Evolutionary conservation across 192 early-diverging fungal genomes (phyloP).

Genomic region (Coemansia sp.): DNA sequence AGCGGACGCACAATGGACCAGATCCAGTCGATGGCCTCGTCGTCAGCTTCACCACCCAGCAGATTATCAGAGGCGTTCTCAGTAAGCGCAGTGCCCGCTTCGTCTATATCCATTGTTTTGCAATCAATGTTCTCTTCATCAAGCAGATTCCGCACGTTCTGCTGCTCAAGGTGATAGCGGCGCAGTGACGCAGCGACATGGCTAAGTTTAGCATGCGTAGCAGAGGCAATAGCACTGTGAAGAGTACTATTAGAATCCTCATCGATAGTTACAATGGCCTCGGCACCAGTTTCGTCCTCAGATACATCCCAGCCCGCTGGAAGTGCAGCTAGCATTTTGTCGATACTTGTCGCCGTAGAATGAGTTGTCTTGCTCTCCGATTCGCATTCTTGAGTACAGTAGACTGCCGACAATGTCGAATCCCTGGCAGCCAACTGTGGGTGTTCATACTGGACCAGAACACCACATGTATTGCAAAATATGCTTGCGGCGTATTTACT

Average conservation of each 20-base stretch:
- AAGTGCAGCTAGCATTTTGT: slow-evolving; percentile 13
- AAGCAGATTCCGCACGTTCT: slow-evolving; percentile 1
- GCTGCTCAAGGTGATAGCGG: slow-evolving; percentile 21
- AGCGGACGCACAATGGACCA: slow-evolving; percentile 45
- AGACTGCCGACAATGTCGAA: background rate
- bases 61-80: background rate
- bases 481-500: background rate
- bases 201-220: background rate
- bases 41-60: slow-evolving; percentile 3
- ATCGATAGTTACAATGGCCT: slow-evolving; percentile 27
- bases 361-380: background rate
- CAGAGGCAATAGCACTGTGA: background rate
- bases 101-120: background rate
- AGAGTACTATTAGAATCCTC: slow-evolving; percentile 4
- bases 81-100: background rate
- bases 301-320: slow-evolving; percentile 29
- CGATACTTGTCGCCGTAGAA: slow-evolving; percentile 12
- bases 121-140: background rate
- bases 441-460: background rate
- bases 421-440: background rate
- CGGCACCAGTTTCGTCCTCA: slow-evolving; percentile 20
- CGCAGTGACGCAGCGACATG: slow-evolving; percentile 16
- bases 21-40: slow-evolving; percentile 40
- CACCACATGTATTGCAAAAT: slow-evolving; percentile 21
- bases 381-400: slow-evolving; percentile 29